Percentiles rank a stretch among this genome's conserved stretches.
These are phyloP conservation scores for Skeletonema potamos DNA, from an alignment of 108 stramenopile species.

Conservation along the genomic window DNA sequence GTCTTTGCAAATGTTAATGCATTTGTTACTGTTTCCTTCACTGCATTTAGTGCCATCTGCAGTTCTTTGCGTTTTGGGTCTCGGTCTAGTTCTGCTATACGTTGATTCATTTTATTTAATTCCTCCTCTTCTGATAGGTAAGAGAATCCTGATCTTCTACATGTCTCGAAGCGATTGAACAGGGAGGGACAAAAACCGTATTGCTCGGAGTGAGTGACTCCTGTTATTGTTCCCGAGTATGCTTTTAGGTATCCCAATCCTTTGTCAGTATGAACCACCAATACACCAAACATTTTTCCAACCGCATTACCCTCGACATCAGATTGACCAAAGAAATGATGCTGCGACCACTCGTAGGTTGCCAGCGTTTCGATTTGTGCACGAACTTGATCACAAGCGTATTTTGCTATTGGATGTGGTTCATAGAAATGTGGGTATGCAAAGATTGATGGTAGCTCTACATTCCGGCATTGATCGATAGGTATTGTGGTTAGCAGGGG, in stretches of 20 bases:
- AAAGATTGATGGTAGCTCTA: background rate
- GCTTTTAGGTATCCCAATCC: constrained; percentile 24
- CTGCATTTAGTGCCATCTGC: background rate
- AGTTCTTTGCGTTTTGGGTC: constrained; percentile 10
- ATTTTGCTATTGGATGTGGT: constrained; percentile 30
- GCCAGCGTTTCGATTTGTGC: background rate
- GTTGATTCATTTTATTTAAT: constrained; percentile 13
- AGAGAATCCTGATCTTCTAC: background rate
- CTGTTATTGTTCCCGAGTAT: constrained; percentile 19
- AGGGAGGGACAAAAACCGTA: constrained; percentile 5
- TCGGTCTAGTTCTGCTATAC: background rate
- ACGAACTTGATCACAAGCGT: constrained; percentile 7
- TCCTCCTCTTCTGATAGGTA: constrained; percentile 13
- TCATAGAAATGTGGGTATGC: constrained; percentile 35
- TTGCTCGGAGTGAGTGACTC: background rate
- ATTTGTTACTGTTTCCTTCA: background rate
- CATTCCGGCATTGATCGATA: background rate
- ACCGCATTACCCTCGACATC: background rate
- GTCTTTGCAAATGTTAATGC: background rate
- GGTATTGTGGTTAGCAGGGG: background rate
- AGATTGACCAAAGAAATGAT: background rate
- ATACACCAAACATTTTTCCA: constrained; percentile 38
- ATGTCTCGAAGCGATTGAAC: constrained; percentile 15
- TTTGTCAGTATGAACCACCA: constrained; percentile 9
- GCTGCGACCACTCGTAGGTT: background rate